Conservation (phyloP, 2,329 filamentous ascomycete species). For the Neoscytalidium dimidiatum region DNA sequence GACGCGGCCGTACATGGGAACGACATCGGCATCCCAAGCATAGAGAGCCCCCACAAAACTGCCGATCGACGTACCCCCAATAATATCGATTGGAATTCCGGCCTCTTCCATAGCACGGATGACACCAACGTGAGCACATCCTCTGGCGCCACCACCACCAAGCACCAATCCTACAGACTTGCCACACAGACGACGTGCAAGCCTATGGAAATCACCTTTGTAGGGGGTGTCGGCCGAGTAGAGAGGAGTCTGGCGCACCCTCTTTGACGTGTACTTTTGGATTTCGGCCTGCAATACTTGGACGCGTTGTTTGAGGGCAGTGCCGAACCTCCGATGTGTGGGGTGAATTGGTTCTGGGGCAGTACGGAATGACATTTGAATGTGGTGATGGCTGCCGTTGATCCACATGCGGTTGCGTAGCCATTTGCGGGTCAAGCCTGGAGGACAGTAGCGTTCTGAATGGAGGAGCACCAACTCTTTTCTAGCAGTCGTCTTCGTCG, state of each 20-base stretch:
- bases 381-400: slow-evolving; percentile 95
- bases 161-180: slow-evolving; percentile 94
- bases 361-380: slow-evolving; percentile 88
- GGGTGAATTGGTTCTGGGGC: slow-evolving; percentile 75
- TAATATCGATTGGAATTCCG: slow-evolving; percentile 91
- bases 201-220: slow-evolving; percentile 94
- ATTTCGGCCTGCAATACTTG: slow-evolving; percentile 96
- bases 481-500: slow-evolving; percentile 94
- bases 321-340: slow-evolving; percentile 75
- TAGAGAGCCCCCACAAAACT: slow-evolving; percentile 94
- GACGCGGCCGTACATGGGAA: slow-evolving; percentile 92
- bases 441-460: slow-evolving; percentile 80
- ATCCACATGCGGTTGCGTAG: slow-evolving; percentile 90
- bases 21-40: slow-evolving; percentile 91
- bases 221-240: slow-evolving; percentile 91
- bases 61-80: slow-evolving; percentile 95
- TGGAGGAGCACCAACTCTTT: slow-evolving; percentile 92
- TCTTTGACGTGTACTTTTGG: slow-evolving; percentile 95
- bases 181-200: slow-evolving; percentile 86
- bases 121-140: slow-evolving; percentile 89
- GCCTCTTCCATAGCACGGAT: slow-evolving; percentile 95
- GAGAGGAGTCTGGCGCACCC: slow-evolving; percentile 81
- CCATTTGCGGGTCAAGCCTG: slow-evolving; percentile 87
- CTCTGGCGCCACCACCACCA: slow-evolving; percentile 88
- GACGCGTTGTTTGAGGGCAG: slow-evolving; percentile 85